phyloP scores from a whole-genome alignment of 2,329 filamentous ascomycete species.

The Fusarium papillatum region DNA sequence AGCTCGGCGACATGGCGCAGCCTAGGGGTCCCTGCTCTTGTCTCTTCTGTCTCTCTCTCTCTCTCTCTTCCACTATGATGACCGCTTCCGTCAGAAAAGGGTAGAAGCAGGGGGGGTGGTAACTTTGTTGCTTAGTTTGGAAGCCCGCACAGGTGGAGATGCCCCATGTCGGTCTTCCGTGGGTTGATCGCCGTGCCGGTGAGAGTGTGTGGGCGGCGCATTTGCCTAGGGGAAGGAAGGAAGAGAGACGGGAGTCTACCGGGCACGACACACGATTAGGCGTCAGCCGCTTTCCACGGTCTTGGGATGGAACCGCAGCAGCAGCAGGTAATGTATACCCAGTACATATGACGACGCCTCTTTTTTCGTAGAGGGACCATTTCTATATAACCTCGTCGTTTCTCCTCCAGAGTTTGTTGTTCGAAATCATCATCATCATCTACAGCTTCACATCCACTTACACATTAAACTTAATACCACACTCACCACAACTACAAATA shows the following conservation, averaged over 20 bases:
- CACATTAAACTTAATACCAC: conserved; percentile 9
- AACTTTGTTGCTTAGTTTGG: conserved; percentile 37
- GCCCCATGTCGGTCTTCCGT: not conserved
- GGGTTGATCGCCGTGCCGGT: not conserved
- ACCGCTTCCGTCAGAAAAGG: conserved; percentile 20
- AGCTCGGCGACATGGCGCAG: conserved; percentile 42
- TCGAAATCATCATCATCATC: conserved; percentile 24
- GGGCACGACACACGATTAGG: conserved; percentile 20
- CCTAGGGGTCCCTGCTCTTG: conserved; percentile 1
- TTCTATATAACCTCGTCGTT: conserved; percentile 34
- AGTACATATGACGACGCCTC: conserved; percentile 18
- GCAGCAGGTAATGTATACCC: not conserved
- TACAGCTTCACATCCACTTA: conserved; percentile 23
- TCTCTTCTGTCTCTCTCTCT: not conserved
- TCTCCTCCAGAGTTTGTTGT: conserved; percentile 11
- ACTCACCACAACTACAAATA: conserved; percentile 5
- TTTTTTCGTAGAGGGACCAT: not conserved
- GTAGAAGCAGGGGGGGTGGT: conserved; percentile 10
- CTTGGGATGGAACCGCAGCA: conserved; percentile 13
- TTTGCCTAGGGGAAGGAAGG: not conserved
- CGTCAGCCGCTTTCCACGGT: conserved; percentile 34
- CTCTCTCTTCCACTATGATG: conserved; percentile 5
- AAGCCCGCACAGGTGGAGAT: conserved; percentile 11
- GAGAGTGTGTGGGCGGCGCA: conserved; percentile 18
- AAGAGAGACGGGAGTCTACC: conserved; percentile 5